Evolutionary conservation across 2,329 filamentous ascomycete species (phyloP), one percentile per base, ranked within the genome.

Genomic region (Plectosphaerella cucumerina): DNA sequence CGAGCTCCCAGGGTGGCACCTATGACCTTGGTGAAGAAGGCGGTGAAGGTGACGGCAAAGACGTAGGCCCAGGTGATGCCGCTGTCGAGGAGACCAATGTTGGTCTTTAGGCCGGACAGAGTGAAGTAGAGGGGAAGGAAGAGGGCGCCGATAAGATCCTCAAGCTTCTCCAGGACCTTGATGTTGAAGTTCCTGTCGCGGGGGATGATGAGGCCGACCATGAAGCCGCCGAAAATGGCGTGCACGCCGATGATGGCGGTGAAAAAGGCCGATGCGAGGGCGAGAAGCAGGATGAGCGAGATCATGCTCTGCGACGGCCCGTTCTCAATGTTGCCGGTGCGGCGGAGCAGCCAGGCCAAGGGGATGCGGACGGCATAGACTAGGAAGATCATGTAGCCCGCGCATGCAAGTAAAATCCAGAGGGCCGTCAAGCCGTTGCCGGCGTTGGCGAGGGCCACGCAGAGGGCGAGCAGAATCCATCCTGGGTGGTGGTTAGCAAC

Each of bases 401-500:
- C 70, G 44, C 82, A 85, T 20, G 85, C 84, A 12, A 97, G 77
- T 6, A 97, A 71, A 6, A 96, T 90, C 71, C 84, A 97, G 0
- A 97, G 77, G 0, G 93, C 91, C 0, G 90, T 86, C 18, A 97
- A 67, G 0, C 93, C 93, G 44, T 80, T 86, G 14, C 85, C 85
- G 26, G 92, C 90, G 63, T 97, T 97, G 61, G 96, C 92, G 22
- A 97, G 78, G 0, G 93, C 89, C 31, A 97, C 92, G 59, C 92
- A 97, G 26, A 97, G 85, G 0, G 93, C 93, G 21, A 97, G 84
- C 15, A 97, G 75, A 57, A 97, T 86, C 93, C 93, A 97, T 51
- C 90, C 89, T 4, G 87, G 83, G 15, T n/a, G 94, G 85, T 87
- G 61, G 88, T 44, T 89, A 89, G 3, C 87, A 86, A 60, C 87